Base-by-base conservation (phyloP, 2,329 filamentous ascomycete species). In the Drechslerella stenobrocha region DNA sequence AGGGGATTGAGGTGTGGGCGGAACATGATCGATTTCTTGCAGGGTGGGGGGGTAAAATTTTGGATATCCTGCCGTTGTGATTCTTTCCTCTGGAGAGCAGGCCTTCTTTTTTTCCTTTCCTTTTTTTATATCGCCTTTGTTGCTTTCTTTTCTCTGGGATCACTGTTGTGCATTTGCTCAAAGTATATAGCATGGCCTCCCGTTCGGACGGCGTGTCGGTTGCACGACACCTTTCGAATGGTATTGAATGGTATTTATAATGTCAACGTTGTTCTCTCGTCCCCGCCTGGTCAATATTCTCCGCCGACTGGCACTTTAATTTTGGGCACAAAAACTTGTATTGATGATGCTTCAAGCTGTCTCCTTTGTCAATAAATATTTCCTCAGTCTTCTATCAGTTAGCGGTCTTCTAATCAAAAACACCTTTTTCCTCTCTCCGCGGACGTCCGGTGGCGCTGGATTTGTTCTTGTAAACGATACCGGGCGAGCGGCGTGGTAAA, bases 1-100 rank as follows among this genome's bases (percentile, higher is more conserved):
- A 48, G 47, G 34, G 22, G 20, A 40, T 15, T 34, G 22, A 30
- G 28, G 8, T 23, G 15, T 7, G 32, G 20, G 20, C 11, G 22
- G 11, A 15, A 26, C 20, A 52, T 40, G 23, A 30, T 61, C 34
- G 47, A 32, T 40, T 52, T 56, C 46, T n/a, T 26, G 35, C 32
- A 48, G 42, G 30, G 57, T 32, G 23, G 50, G 42, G 44, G 32
- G 7, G 24, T 22, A 24, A 48, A 32, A 23, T 57, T 23, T 50
- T 53, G 46, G 47, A 66, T 66, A 48, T 57, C 42, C 53, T 34
- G 47, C 42, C 40, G 30, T 66, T 47, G 58, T 58, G 60, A 66
- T 50, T 47, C 46, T 32, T 55, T 51, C 45, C 42, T 37, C 52
- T 55, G 47, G 18, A 66, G 47, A 66, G 61, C 61, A 52, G 61